Evolutionary conservation across 73 alveolate species (phyloP).

Genomic region (Tetrahymena thermophila): DNA sequence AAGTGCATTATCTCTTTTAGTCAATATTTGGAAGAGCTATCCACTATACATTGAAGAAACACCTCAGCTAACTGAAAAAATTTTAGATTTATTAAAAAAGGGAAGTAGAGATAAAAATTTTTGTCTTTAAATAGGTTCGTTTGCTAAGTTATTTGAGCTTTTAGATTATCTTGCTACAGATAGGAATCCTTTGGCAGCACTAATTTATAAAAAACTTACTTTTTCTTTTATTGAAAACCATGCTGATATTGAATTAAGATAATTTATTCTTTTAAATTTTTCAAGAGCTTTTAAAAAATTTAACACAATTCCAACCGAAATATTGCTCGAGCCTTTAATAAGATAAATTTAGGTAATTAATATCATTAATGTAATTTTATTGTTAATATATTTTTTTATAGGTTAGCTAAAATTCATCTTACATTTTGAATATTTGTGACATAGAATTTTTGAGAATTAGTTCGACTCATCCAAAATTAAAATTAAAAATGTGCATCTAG

Average conservation of each 20-base stretch:
- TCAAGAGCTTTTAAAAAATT: constrained; percentile 54
- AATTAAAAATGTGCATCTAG: constrained; percentile 64
- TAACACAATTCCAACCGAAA: constrained; percentile 85
- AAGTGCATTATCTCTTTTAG: constrained; percentile 47
- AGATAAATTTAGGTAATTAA: constrained; percentile 72
- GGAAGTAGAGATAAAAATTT: constrained; percentile 64
- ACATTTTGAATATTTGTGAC: constrained; percentile 74
- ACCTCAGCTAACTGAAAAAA: constrained; percentile 38
- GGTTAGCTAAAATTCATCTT: constrained; percentile 8
- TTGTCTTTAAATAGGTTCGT: constrained; percentile 39
- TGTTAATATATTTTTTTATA: not conserved
- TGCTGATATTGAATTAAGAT: constrained; percentile 79
- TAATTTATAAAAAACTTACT: constrained; percentile 84
- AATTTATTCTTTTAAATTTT: constrained; percentile 76
- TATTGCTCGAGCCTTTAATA: constrained; percentile 83
- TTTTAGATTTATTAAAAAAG: constrained; percentile 47
- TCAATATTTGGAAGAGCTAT: constrained; percentile 60
- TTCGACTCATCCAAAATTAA: constrained; percentile 82
- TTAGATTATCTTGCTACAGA: constrained; percentile 67
- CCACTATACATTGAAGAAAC: constrained; percentile 48
- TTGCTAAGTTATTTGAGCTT: constrained; percentile 23
- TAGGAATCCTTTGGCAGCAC: constrained; percentile 87
- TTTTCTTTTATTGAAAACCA: constrained; percentile 85
- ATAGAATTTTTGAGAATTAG: constrained; percentile 67
- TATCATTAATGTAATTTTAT: not conserved